Evolutionary conservation across 2,329 filamentous ascomycete species (phyloP), one percentile per base, ranked within the genome.

Genomic region (Huntiella savannae): DNA sequence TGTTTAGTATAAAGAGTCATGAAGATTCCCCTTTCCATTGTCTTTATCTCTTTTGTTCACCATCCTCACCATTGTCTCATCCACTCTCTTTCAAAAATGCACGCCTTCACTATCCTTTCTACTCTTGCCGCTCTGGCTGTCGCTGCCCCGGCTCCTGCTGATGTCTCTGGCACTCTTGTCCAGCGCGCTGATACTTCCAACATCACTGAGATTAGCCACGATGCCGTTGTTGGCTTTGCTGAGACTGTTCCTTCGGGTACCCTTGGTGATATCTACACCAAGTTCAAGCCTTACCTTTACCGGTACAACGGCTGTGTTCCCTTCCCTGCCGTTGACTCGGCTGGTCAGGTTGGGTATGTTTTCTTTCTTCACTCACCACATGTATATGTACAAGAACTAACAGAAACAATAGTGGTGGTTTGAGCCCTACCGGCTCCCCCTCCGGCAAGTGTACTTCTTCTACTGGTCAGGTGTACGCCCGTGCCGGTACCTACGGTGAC

Each of bases 271-370:
- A 46, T 60, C 36, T 59, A 59, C 42, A 52, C 58, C 12, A 61
- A 59, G 52, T 60, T 57, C 52, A 59, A 60, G 52, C 59, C 59
- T 7, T 59, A 56, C 49, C 53, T 62, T 28, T 53, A 55, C 32
- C 40, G 40, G 5, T 67, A 77, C 15, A 71, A 71, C 53, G 74
- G 75, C 38, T 79, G 75, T 50, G 73, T 78, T 6, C 72, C 74
- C 0, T 79, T 74, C 54, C 73, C 74, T 0, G 74, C 69, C 1
- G 74, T 79, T 1, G 69, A 79, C 50, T 63, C 64, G 0, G 57
- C 60, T 0, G 75, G 75, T 3, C 63, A 78, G 51, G 76, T 70
- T 7, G 63, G 66, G 73, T 76, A 56, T 49, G 62, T 53, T 22
- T 15, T 6, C 17, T 12, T 40, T 8, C 8, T 35, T 32, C 13